Base-by-base conservation (phyloP, 495 filamentous ascomycete genomes). In the Penicillium longicatenatum region DNA sequence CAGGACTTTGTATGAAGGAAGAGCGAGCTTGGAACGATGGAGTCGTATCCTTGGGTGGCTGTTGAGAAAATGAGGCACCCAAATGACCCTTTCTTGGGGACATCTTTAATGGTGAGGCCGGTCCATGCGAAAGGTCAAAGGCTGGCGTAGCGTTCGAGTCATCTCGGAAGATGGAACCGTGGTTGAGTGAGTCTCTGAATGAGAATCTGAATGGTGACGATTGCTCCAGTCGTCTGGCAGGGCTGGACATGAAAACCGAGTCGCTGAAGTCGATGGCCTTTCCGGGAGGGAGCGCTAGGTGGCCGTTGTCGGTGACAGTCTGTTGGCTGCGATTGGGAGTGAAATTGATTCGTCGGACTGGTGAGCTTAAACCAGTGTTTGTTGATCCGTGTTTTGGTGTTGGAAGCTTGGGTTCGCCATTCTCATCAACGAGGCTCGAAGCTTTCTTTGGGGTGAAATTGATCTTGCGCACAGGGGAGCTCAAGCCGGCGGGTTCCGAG, bases 151-250 rank as follows among this genome's bases (percentile, higher is more conserved):
- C 12, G 10, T 35, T 14, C 12, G 31, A 35, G 1, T 12, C 31
- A 35, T 35, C 31, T 12, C 31, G 31, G 9, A 35, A 35, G 31
- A 35, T 51, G 11, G 68, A 44, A 29, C 60, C 65, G n/a, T 64
- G 62, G 17, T 66, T 74, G 4, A 69, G 71, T 4, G 70, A 72
- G 24, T 76, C 73, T 57, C 62, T 67, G 37, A 77, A 51, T 14
- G 61, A 73, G 56, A 77, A 80, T 54, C 77, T 73, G 68, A 82
- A 81, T 16, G 82, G 78, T 7, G 67, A 83, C 7, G 75, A 51
- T 21, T 11, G 63, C 8, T 81, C 74, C 3, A 78, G 78, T 35
- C 80, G 71, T 45, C 74, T 70, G 12, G 82, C 77, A 33, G 82
- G 82, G 54, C 78, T 83, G 26, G 71, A 76, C 68, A 81, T 73